A percentile compares a stretch with the other conserved stretches of the same genome.
Evolutionary conservation across 2,329 filamentous ascomycete genomes (phyloP).

Genomic region (Pestalotiopsis fici): DNA sequence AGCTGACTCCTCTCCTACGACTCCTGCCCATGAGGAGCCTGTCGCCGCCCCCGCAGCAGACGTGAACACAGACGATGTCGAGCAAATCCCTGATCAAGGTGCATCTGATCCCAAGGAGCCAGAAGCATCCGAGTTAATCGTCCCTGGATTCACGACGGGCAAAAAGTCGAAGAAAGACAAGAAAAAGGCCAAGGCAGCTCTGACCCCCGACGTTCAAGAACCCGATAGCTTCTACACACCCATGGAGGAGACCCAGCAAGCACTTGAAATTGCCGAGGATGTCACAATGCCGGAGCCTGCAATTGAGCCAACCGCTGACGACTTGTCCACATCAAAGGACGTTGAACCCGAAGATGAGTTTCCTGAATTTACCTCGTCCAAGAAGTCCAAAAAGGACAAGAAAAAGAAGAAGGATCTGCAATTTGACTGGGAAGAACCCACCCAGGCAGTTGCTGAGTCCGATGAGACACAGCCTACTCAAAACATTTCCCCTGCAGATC

Average conservation of each 20-base stretch:
- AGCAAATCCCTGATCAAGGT: constrained; percentile 1
- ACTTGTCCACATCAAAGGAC: neutral
- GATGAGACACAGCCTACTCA: neutral
- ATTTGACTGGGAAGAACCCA: neutral
- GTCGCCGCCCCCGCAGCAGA: constrained; percentile 14
- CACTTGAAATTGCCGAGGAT: neutral
- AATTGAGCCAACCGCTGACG: neutral
- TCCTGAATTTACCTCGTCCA: neutral
- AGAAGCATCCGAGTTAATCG: constrained; percentile 23
- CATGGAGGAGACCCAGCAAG: neutral
- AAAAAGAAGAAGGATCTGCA: constrained; percentile 22
- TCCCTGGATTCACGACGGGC: constrained; percentile 15
- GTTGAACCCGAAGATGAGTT: neutral
- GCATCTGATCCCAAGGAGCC: constrained; percentile 14
- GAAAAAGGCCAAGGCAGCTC: constrained; percentile 35
- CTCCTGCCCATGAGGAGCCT: constrained; percentile 2
- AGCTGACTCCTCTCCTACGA: neutral
- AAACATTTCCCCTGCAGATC: neutral
- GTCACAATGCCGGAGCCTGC: neutral
- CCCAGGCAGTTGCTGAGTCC: neutral
- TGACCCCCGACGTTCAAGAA: constrained; percentile 12
- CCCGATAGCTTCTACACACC: constrained; percentile 13
- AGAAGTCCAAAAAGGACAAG: constrained; percentile 21
- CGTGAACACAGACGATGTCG: constrained; percentile 13
- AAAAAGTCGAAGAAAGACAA: constrained; percentile 20